Conservation (phyloP, 2,329 filamentous ascomycete species). For the Aspergillus sergii region DNA sequence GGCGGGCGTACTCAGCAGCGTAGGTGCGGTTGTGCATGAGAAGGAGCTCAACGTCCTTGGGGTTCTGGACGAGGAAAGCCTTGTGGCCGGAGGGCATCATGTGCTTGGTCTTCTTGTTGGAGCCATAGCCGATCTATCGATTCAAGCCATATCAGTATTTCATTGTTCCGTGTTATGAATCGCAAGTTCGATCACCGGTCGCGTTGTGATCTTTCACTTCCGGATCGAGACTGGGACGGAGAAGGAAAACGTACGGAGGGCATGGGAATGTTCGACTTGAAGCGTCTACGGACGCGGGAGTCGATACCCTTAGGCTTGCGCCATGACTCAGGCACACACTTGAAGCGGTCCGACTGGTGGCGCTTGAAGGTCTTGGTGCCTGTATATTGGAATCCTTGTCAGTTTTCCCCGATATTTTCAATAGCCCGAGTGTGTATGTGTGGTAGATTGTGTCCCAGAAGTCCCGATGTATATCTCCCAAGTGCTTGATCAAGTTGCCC, state of each 20-base stretch:
- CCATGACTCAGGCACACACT: slow-evolving; percentile 87
- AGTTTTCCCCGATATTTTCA: not conserved
- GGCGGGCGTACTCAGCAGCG: slow-evolving; percentile 82
- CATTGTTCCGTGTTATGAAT: not conserved
- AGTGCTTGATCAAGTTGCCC: not conserved
- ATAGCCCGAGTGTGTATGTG: not conserved
- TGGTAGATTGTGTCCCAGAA: not conserved
- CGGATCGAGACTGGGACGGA: not conserved
- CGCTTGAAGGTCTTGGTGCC: slow-evolving; percentile 93
- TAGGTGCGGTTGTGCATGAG: slow-evolving; percentile 99
- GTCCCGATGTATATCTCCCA: not conserved
- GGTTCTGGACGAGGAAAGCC: slow-evolving; percentile 98
- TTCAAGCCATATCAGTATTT: slow-evolving; percentile 7
- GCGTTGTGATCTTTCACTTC: not conserved
- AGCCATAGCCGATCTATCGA: slow-evolving; percentile 90
- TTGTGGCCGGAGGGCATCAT: slow-evolving; percentile 99
- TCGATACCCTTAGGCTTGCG: slow-evolving; percentile 99
- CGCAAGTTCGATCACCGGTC: not conserved
- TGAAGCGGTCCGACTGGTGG: slow-evolving; percentile 98
- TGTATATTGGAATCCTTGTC: not conserved
- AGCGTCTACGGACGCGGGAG: slow-evolving; percentile 94
- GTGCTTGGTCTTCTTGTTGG: slow-evolving; percentile 99
- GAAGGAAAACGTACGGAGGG: slow-evolving; percentile 76
- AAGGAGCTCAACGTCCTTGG: slow-evolving; percentile 92
- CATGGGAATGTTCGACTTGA: slow-evolving; percentile 95